Percentiles rank a stretch among this genome's conserved stretches.
phyloP scores from a whole-genome alignment of 345 rosid genomes.

The Hibiscus trionum region DNA sequence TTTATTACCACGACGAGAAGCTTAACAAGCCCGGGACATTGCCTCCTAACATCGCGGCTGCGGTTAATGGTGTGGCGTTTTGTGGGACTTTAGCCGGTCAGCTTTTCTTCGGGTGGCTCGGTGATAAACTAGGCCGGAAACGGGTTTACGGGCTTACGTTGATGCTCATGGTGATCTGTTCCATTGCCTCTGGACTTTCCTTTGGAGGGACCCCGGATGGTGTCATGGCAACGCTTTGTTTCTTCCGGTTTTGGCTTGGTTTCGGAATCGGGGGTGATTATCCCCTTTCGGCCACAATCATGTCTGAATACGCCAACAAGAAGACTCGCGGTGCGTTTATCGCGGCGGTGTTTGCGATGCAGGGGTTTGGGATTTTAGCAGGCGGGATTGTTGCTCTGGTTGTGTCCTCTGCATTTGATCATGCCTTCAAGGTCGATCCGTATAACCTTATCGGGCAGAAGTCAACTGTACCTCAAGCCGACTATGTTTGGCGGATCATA shows the following conservation, averaged over 20 bases:
- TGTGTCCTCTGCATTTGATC: slow-evolving; percentile 27
- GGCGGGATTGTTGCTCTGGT: slow-evolving; percentile 45
- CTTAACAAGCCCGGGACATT: slow-evolving; percentile 31
- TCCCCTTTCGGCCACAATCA: slow-evolving; percentile 53
- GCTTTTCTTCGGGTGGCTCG: slow-evolving; percentile 55
- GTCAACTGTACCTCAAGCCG: slow-evolving; percentile 37
- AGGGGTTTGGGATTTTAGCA: slow-evolving; percentile 46
- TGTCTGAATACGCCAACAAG: slow-evolving; percentile 59
- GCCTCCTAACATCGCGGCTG: slow-evolving; percentile 41
- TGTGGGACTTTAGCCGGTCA: slow-evolving; percentile 50
- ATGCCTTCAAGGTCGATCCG: slow-evolving; percentile 26
- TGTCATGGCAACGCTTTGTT: slow-evolving; percentile 48
- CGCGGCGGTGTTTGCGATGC: slow-evolving; percentile 55
- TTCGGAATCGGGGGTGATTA: slow-evolving; percentile 61
- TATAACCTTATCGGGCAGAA: slow-evolving; percentile 16
- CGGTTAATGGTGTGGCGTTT: slow-evolving; percentile 51
- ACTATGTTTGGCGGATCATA: slow-evolving; percentile 46
- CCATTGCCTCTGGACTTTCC: slow-evolving; percentile 46
- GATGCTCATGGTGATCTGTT: slow-evolving; percentile 42
- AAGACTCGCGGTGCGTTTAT: slow-evolving; percentile 52
- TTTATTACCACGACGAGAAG: slow-evolving; percentile 20
- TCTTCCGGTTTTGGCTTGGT: slow-evolving; percentile 64
- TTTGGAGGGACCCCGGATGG: slow-evolving; percentile 29
- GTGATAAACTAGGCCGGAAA: slow-evolving; percentile 47
- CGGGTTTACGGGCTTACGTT: slow-evolving; percentile 49